Percentiles rank a stretch among this genome's conserved stretches.
Conservation (phyloP, 768 basidiomycete species). For the Cystobasidiopsis lactophilus region DNA sequence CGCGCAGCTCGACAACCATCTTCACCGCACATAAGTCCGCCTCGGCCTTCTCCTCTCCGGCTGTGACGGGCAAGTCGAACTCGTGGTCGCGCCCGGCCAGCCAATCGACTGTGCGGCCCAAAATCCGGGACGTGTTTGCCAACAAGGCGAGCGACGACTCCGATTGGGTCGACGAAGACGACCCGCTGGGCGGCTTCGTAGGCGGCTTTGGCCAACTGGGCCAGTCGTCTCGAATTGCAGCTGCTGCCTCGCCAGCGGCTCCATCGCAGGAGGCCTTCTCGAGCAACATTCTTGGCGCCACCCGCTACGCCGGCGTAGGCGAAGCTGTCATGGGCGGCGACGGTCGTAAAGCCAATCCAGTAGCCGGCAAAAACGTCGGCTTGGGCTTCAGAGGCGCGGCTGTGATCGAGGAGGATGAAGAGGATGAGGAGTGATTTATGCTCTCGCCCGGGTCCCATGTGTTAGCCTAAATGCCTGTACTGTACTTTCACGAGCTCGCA, state of each 20-base stretch:
- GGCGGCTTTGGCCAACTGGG: constrained; percentile 16
- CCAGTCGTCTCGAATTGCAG: neutral
- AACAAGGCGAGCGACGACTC: constrained; percentile 2
- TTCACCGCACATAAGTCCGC: constrained; percentile 18
- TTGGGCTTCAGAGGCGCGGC: constrained; percentile 2
- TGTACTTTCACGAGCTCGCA: too few relatives aligned
- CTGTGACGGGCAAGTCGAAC: neutral
- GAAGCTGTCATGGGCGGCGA: neutral
- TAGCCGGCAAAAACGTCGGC: neutral
- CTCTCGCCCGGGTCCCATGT: too few relatives aligned
- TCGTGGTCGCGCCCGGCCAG: neutral
- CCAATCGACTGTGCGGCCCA: constrained; percentile 3
- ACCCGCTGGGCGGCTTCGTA: constrained; percentile 8
- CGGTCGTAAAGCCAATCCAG: neutral
- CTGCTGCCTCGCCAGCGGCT: neutral
- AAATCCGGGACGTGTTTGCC: constrained; percentile 16
- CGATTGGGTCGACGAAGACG: constrained; percentile 11
- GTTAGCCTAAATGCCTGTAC: too few relatives aligned
- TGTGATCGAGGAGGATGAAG: constrained; percentile 17
- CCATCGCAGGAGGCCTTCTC: neutral
- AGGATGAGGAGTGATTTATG: constrained; percentile 14
- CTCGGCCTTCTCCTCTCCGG: constrained; percentile 18
- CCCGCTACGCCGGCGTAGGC: constrained; percentile 9
- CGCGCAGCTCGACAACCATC: constrained; percentile 4
- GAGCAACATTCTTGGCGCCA: constrained; percentile 7